Percentiles rank a stretch among this genome's conserved stretches.
phyloP scores from a whole-genome alignment of 768 basidiomycete species.

The Boletus vermiculosoides region DNA sequence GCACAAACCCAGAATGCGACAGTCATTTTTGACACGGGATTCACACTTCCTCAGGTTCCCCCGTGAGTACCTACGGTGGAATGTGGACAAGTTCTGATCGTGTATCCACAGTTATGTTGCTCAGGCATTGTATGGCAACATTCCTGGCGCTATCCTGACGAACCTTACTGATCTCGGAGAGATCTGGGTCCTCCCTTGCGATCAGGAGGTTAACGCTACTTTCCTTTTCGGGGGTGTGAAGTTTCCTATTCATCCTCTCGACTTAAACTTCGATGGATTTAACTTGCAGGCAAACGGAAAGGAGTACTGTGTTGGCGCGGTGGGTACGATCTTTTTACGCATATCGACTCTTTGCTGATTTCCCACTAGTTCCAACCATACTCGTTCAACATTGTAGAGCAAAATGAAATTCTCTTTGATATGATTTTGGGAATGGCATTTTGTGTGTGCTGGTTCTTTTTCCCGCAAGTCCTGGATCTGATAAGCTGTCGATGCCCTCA shows the following conservation, averaged over 20 bases:
- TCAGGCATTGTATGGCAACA: conserved; percentile 57
- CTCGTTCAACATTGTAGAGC: conserved; percentile 42
- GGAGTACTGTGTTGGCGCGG: conserved; percentile 42
- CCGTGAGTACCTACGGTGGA: conserved; percentile 31
- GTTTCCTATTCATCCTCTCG: conserved; percentile 67
- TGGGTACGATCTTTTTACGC: conserved; percentile 27
- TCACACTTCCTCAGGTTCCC: conserved; percentile 63
- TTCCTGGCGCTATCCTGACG: conserved; percentile 51
- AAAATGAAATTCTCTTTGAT: conserved; percentile 40
- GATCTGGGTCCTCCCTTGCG: conserved; percentile 64
- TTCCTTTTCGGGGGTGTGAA: conserved; percentile 56
- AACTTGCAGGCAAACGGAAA: conserved; percentile 22
- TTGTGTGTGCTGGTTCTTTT: conserved; percentile 39
- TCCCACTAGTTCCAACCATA: conserved; percentile 64
- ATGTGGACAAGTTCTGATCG: conserved; percentile 15
- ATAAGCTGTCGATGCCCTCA: conserved; percentile 21
- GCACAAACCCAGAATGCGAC: conserved; percentile 48
- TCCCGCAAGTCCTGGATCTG: neutral
- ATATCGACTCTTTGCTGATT: neutral
- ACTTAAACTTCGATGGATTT: conserved; percentile 40
- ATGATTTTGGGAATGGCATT: conserved; percentile 75
- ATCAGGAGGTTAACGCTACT: conserved; percentile 60
- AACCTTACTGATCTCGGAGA: conserved; percentile 41
- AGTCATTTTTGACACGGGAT: conserved; percentile 68
- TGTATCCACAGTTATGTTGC: conserved; percentile 43